A percentile compares a stretch with the other conserved stretches of the same genome.
These are phyloP conservation scores for Gaeumannomyces sp. DNA, from an alignment of 2,329 filamentous ascomycete genomes.

Conservation along the genomic window DNA sequence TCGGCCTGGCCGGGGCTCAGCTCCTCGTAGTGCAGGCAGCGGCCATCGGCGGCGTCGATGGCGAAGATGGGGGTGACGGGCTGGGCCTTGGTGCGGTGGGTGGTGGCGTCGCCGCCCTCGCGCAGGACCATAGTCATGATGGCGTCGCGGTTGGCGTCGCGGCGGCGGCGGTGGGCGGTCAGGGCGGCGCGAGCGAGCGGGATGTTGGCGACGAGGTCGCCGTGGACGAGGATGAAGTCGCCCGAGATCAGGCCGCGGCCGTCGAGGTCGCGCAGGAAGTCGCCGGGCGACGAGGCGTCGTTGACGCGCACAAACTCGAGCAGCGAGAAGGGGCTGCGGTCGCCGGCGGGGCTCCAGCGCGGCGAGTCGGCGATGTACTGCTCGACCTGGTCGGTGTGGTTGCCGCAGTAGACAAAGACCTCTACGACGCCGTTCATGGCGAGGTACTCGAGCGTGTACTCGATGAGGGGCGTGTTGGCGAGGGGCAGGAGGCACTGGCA, in stretches of 20 bases:
- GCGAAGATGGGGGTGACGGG: constrained; percentile 78
- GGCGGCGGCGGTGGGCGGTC: constrained; percentile 70
- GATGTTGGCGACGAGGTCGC: constrained; percentile 86
- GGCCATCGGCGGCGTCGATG: constrained; percentile 69
- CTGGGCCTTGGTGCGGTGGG: constrained; percentile 70
- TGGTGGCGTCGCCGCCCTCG: constrained; percentile 47
- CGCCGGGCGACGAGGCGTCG: constrained; percentile 79
- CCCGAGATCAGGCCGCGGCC: constrained; percentile 76
- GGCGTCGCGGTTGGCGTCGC: constrained; percentile 80
- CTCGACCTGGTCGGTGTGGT: constrained; percentile 82
- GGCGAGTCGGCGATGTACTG: constrained; percentile 73
- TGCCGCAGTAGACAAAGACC: constrained; percentile 85
- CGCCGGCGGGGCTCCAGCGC: constrained; percentile 56
- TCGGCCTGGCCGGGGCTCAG: constrained; percentile 64
- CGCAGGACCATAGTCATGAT: constrained; percentile 96
- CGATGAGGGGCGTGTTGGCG: constrained; percentile 89
- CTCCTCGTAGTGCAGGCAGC: constrained; percentile 93
- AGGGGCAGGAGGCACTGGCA: constrained; percentile 92
- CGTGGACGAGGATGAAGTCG: constrained; percentile 89
- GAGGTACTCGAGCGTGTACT: constrained; percentile 95
- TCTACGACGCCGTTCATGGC: constrained; percentile 93
- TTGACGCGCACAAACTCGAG: constrained; percentile 80
- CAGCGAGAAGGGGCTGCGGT: constrained; percentile 62
- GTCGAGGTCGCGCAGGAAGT: constrained; percentile 91
- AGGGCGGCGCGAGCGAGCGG: constrained; percentile 75